Percentiles rank a stretch among this genome's conserved stretches.
These are phyloP conservation scores for Brassica rapa DNA, from an alignment of 345 rosid species.

Conservation along the genomic window DNA sequence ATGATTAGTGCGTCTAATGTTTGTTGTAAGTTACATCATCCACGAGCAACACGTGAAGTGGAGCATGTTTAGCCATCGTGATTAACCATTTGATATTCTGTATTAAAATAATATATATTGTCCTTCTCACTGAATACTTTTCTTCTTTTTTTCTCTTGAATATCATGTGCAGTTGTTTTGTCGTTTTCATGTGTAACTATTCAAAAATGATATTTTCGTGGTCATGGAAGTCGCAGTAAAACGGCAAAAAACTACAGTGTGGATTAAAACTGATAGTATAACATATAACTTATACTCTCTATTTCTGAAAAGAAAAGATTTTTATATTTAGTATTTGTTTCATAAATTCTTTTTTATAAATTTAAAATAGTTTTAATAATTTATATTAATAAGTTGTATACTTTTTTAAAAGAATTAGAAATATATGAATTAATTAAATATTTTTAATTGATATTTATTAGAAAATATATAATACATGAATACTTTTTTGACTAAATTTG, in stretches of 20 bases:
- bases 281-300: not conserved
- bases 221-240: not conserved
- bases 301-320: too few species aligned
- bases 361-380: too few species aligned
- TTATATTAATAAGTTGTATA: not conserved
- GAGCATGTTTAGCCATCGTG: slow-evolving; percentile 35
- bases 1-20: slow-evolving; percentile 22
- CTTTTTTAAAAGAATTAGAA: too few species aligned
- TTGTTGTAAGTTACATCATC: slow-evolving; percentile 10
- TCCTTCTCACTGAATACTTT: slow-evolving; percentile 30
- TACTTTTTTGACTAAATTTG: too few species aligned
- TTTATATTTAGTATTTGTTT: not conserved
- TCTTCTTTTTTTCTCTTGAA: slow-evolving; percentile 19
- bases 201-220: not conserved
- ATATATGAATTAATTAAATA: too few species aligned
- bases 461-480: not conserved
- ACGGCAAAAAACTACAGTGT: not conserved
- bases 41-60: slow-evolving; percentile 40
- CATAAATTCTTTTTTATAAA: too few species aligned
- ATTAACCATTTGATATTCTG: slow-evolving; percentile 15
- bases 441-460: too few species aligned
- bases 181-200: slow-evolving; percentile 4
- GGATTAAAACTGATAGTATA: not conserved
- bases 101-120: slow-evolving; percentile 9
- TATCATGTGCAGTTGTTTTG: not conserved